Evolutionary conservation across 371 early-diverging fungal genomes (phyloP).

Genomic region (Mucor irregularis): DNA sequence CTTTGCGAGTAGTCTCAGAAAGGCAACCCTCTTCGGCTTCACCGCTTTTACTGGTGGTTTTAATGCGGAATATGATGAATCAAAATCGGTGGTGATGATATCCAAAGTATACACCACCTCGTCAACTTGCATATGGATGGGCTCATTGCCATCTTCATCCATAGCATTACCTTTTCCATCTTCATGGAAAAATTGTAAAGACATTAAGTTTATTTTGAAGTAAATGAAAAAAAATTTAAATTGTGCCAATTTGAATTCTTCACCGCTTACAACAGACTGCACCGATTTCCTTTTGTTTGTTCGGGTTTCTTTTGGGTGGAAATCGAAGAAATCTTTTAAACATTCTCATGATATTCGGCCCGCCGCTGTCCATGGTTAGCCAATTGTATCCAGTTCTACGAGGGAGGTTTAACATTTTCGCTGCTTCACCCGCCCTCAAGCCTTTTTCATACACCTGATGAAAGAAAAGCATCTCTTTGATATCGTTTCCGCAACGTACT

Average conservation of each 20-base stretch:
- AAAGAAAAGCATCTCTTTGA: constrained; percentile 3
- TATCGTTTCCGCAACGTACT: constrained; percentile 5
- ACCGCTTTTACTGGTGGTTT: constrained; percentile 7
- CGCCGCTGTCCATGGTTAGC: background rate
- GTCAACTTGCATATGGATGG: constrained; percentile 15
- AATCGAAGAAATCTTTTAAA: too few species aligned
- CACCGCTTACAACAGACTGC: too few species aligned
- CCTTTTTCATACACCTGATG: constrained; percentile 11
- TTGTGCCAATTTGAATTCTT: too few species aligned
- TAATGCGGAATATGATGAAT: constrained; percentile 8
- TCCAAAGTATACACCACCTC: constrained; percentile 5
- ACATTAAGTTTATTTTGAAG: background rate
- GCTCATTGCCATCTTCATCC: constrained; percentile 12
- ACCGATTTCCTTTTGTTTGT: too few species aligned
- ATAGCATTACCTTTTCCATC: constrained; percentile 13
- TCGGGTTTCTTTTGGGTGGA: too few species aligned
- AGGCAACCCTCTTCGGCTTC: too few species aligned
- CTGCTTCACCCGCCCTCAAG: constrained; percentile 9
- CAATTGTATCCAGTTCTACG: constrained; percentile 8
- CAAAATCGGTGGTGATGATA: constrained; percentile 7
- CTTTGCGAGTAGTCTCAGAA: constrained; percentile 1
- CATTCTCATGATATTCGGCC: too few species aligned
- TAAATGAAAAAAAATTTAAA: too few species aligned
- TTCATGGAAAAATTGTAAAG: constrained; percentile 6
- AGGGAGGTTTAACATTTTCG: constrained; percentile 2